Base-by-base conservation (phyloP, 2,329 filamentous ascomycete genomes). In the Rhynchosporium agropyri region DNA sequence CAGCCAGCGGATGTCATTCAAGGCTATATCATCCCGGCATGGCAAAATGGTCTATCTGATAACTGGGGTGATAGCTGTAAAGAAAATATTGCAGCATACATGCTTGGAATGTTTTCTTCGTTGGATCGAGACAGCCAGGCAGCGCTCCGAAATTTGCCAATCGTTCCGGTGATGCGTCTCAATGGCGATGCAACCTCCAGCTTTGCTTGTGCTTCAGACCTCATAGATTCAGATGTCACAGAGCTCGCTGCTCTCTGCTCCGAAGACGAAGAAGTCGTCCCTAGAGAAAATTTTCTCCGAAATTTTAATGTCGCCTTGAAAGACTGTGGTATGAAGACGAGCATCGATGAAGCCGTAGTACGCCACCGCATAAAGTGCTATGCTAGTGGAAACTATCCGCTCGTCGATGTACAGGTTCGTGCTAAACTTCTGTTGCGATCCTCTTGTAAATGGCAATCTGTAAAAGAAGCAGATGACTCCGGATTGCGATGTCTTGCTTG, bases 201-300 rank as follows among this genome's bases (percentile, higher is more conserved):
- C 10, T 71, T 71, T 62, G 54, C 63, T 3, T 4, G 33, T 2
- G 65, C 69, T 20, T n/a, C 43, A 48, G 45, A 63, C n/a, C 63
- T 73, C 12, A 58, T 73, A 43, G 67, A 73, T 48, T 68, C 68
- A 7, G 59, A 48, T 8, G 26, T 57, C 0, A 4, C 50, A 1
- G 51, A 60, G 4, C 51, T 74, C 3, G 60, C 28, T 12, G 31
- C 42, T 0, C 57, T 72, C 13, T 74, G 64, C 61, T 74, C 74
- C 29, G 56, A 55, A 7, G 66, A 73, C 4, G 73, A 75, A 59
- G 62, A 67, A 60, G 59, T 70, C 28, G 29, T 67, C 33, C 73
- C 73, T 42, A 40, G 60, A 4, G 43, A 31, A 15, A 40, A 46
- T 0, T 71, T 72, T 51, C 67, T 67, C 20, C 10, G 29, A 13